phyloP scores from a whole-genome alignment of 192 early-diverging fungal genomes.

The Coemansia guatemalensis region DNA sequence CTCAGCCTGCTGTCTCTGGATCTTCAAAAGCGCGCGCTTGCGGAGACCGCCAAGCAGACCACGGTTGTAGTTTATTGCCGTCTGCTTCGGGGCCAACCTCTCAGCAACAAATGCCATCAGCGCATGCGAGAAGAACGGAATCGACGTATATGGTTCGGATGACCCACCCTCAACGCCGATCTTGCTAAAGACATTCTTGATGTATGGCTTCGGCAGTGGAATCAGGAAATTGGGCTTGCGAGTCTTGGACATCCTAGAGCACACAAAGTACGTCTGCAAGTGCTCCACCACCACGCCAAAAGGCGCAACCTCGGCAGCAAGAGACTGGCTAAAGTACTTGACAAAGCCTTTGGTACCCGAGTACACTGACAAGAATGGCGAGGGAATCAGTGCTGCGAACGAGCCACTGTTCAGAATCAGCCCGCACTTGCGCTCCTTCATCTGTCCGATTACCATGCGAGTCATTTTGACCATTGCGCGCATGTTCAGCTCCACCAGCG shows the following conservation, averaged over 20 bases:
- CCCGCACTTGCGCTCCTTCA: conserved; percentile 74
- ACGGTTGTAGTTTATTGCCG: conserved; percentile 43
- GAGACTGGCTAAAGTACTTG: conserved; percentile 83
- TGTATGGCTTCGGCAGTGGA: conserved; percentile 80
- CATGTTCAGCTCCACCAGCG: conserved; percentile 87
- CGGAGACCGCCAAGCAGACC: conserved; percentile 39
- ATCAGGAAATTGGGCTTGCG: conserved; percentile 74
- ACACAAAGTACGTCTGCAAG: conserved; percentile 95
- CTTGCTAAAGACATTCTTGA: conserved; percentile 65
- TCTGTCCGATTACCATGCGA: conserved; percentile 73
- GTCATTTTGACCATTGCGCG: conserved; percentile 80
- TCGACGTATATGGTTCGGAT: conserved; percentile 56
- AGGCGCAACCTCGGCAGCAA: conserved; percentile 74
- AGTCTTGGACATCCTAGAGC: conserved; percentile 93
- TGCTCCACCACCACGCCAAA: conserved; percentile 83
- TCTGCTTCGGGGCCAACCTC: conserved; percentile 41
- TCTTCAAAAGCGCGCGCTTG: conserved; percentile 51
- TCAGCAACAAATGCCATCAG: conserved; percentile 41
- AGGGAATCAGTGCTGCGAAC: conserved; percentile 80
- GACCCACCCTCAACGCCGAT: conserved; percentile 69
- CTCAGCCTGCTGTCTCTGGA: conserved; percentile 21
- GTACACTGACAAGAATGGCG: conserved; percentile 86
- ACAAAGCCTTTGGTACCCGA: conserved; percentile 93
- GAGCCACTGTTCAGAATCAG: conserved; percentile 94
- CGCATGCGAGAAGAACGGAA: conserved; percentile 48